Percentiles rank a stretch among this genome's conserved stretches.
phyloP scores from a whole-genome alignment of 768 basidiomycete species.

The Leccinellum rugosiceps region DNA sequence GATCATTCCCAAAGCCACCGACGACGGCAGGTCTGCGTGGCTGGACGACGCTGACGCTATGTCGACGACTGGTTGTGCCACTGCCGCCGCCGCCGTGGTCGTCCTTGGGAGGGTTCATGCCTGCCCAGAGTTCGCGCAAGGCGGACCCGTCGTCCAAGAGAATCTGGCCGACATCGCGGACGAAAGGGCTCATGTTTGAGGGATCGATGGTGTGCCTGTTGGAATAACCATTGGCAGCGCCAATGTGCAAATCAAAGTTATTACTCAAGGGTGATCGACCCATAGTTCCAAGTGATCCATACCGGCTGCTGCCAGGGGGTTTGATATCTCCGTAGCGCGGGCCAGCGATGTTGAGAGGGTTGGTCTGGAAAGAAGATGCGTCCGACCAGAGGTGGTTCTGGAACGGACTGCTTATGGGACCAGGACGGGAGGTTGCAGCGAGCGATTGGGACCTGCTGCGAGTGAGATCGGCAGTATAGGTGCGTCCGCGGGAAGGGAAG shows the following conservation, averaged over 20 bases:
- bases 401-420: constrained; percentile 49
- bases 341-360: constrained; percentile 54
- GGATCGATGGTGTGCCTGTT: constrained; percentile 46
- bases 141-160: constrained; percentile 70
- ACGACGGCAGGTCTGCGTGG: constrained; percentile 63
- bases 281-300: constrained; percentile 56
- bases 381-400: constrained; percentile 57
- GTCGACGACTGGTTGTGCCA: constrained; percentile 78
- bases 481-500: constrained; percentile 50
- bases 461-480: constrained; percentile 58
- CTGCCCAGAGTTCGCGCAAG: constrained; percentile 72
- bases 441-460: constrained; percentile 78
- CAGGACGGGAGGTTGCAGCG: constrained; percentile 54
- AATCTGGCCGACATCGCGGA: constrained; percentile 79
- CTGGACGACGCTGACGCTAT: constrained; percentile 82
- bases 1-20: constrained; percentile 53
- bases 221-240: constrained; percentile 46
- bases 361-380: constrained; percentile 43
- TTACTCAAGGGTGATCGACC: constrained; percentile 56
- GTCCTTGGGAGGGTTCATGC: constrained; percentile 61
- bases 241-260: constrained; percentile 45
- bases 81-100: constrained; percentile 69
- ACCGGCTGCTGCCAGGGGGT: constrained; percentile 60
- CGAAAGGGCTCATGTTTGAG: constrained; percentile 83
- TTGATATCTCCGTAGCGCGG: constrained; percentile 59